Conservation (phyloP, 2,329 filamentous ascomycete genomes). For the Penicillium concentricum region DNA sequence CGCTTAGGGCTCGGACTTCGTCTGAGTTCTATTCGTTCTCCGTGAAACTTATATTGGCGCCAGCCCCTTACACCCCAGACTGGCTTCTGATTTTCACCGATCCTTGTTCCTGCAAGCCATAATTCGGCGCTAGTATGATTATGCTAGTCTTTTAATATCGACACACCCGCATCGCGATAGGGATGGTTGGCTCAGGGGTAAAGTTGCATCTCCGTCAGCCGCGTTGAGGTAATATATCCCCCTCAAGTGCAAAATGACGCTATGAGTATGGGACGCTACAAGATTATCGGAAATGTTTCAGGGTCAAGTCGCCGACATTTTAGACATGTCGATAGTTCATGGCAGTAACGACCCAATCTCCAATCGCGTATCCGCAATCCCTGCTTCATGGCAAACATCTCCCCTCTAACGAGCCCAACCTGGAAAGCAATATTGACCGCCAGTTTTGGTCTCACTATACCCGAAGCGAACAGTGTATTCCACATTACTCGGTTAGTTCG, state of each 20-base stretch:
- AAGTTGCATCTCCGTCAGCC: neutral
- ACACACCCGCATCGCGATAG: neutral
- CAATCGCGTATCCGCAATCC: neutral
- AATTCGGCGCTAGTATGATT: neutral
- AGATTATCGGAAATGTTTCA: neutral
- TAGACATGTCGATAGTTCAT: neutral
- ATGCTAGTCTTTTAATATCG: neutral
- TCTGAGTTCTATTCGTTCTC: neutral
- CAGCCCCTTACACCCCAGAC: neutral
- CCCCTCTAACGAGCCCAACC: neutral
- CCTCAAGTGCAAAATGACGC: neutral
- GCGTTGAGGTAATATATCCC: neutral
- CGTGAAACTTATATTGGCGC: conserved; percentile 3
- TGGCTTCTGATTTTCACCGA: neutral
- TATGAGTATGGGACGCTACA: neutral
- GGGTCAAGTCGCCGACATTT: neutral
- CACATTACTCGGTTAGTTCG: neutral
- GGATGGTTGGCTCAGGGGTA: neutral
- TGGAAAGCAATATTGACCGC: neutral
- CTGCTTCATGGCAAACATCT: neutral
- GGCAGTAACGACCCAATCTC: neutral
- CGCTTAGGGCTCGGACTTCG: neutral
- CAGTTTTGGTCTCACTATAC: neutral
- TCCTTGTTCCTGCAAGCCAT: neutral
- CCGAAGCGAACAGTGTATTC: neutral